Percentiles rank a stretch among this genome's conserved stretches.
Evolutionary conservation across 2,329 filamentous ascomycete genomes (phyloP).

Genomic region (Alternaria novae-zelandiae): DNA sequence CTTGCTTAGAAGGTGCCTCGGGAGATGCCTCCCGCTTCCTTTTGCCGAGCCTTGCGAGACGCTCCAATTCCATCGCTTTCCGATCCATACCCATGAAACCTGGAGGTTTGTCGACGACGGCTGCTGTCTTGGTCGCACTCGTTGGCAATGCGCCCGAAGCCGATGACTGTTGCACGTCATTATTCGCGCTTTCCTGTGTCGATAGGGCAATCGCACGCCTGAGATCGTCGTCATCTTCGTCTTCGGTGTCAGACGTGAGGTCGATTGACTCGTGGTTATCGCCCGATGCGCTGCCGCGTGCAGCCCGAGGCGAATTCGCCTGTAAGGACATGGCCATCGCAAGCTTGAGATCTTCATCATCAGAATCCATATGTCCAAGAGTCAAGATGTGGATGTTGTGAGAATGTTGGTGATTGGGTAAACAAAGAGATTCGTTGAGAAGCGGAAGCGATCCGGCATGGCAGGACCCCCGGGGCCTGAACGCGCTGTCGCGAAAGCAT

Average conservation of each 20-base stretch:
- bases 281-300: neutral
- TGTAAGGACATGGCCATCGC: conserved; percentile 41
- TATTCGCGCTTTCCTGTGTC: conserved; percentile 15
- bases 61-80: conserved; percentile 84
- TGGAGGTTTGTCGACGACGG: neutral
- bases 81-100: conserved; percentile 68
- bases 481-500: conserved; percentile 32
- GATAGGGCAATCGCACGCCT: conserved; percentile 39
- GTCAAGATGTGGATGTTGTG: conserved; percentile 1
- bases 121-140: neutral
- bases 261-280: conserved; percentile 17
- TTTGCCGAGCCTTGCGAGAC: conserved; percentile 69
- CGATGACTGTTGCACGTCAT: neutral
- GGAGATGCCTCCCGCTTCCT: conserved; percentile 65
- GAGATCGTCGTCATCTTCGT: conserved; percentile 32
- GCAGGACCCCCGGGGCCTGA: neutral
- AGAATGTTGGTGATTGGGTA: neutral
- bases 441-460: neutral
- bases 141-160: neutral
- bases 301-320: conserved; percentile 14
- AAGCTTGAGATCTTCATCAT: conserved; percentile 37
- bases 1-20: conserved; percentile 35
- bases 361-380: conserved; percentile 29
- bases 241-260: conserved; percentile 24
- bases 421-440: neutral